Conservation (phyloP, 164 flowering plant species). For the Echeveria elegans region DNA sequence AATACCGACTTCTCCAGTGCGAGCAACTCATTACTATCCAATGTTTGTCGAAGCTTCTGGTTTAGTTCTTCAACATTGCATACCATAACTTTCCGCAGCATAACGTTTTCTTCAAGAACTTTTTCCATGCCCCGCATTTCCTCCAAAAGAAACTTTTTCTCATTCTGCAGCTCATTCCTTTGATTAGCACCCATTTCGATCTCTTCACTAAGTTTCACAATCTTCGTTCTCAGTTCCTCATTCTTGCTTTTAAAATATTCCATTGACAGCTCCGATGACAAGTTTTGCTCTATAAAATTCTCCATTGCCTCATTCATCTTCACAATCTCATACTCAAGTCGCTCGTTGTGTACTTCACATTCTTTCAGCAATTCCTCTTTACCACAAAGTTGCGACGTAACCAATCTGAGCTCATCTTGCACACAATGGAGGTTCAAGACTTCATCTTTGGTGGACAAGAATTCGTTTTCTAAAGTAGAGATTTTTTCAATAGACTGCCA, state of each 20-base stretch:
- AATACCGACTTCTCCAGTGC: neutral
- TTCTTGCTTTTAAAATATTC: slow-evolving; percentile 48
- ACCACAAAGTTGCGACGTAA: slow-evolving; percentile 50
- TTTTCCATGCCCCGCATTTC: neutral
- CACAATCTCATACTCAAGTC: slow-evolving; percentile 43
- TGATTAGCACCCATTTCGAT: slow-evolving; percentile 37
- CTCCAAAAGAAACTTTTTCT: slow-evolving; percentile 19
- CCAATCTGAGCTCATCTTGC: slow-evolving; percentile 52
- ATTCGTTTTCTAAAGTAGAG: slow-evolving; percentile 41
- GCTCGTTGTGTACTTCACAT: slow-evolving; percentile 37
- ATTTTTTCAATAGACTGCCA: slow-evolving; percentile 38
- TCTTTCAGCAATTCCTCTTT: slow-evolving; percentile 55
- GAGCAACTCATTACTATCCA: neutral
- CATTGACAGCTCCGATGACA: slow-evolving; percentile 31
- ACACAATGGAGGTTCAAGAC: slow-evolving; percentile 45
- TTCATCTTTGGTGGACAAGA: slow-evolving; percentile 42
- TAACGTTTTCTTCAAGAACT: too few relatives aligned
- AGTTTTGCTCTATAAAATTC: slow-evolving; percentile 40
- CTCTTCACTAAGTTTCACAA: slow-evolving; percentile 62
- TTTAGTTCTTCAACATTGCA: neutral
- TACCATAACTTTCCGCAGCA: too few relatives aligned
- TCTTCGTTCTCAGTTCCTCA: slow-evolving; percentile 42
- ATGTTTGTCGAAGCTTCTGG: neutral
- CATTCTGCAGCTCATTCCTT: slow-evolving; percentile 54
- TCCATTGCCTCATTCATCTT: slow-evolving; percentile 43